Conservation (phyloP, 2,329 filamentous ascomycete genomes). For the Neospermospora avenae region DNA sequence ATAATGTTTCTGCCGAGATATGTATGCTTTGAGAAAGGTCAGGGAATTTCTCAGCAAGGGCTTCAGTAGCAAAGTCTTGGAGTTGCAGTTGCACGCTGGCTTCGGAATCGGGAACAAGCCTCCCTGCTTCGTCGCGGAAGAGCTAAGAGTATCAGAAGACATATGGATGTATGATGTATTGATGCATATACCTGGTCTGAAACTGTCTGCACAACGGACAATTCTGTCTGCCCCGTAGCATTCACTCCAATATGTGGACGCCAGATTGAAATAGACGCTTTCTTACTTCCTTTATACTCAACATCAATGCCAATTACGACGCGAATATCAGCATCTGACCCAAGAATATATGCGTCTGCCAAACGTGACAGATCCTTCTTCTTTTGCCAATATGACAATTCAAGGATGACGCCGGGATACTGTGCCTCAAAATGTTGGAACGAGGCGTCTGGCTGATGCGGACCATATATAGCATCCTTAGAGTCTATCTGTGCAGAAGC, state of each 20-base stretch:
- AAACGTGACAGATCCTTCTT: conserved; percentile 29
- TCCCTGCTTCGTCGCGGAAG: conserved; percentile 19
- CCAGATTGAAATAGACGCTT: conserved; percentile 35
- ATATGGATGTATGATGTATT: no score
- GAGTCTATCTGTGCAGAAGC: conserved; percentile 14
- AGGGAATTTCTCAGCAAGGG: conserved; percentile 16
- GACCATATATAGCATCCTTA: conserved; percentile 15
- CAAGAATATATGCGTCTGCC: conserved; percentile 36
- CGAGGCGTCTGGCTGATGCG: conserved; percentile 26
- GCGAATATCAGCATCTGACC: conserved; percentile 30
- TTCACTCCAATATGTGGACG: no score
- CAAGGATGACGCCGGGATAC: conserved; percentile 32
- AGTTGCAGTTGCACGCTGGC: conserved; percentile 15
- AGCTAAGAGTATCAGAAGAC: conserved; percentile 14
- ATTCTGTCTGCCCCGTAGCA: no score
- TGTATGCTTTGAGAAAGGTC: conserved; percentile 14
- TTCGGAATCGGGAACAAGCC: conserved; percentile 18
- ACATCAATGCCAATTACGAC: conserved; percentile 36
- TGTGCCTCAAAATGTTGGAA: conserved; percentile 26
- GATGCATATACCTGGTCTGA: no score
- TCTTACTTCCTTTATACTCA: conserved; percentile 30
- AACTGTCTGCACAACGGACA: no score
- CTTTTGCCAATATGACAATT: conserved; percentile 36
- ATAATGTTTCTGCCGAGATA: conserved; percentile 17
- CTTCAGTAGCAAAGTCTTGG: conserved; percentile 15